Evolutionary conservation across 1,284 basidiomycete species (phyloP).

Genomic region (Gomphus bonarii): DNA sequence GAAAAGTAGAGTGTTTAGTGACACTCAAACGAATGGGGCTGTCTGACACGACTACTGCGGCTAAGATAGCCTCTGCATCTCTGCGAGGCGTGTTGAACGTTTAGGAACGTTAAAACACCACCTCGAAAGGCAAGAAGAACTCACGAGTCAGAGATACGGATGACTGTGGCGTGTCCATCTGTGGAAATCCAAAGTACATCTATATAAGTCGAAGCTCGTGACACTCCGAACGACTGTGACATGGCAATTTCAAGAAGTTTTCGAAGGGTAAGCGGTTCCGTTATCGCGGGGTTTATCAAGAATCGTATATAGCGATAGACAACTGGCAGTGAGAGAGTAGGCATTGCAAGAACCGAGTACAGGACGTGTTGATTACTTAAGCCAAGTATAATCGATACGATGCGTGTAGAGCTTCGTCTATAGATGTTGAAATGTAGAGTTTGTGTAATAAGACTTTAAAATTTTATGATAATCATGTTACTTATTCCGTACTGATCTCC

Average conservation of each 20-base stretch:
- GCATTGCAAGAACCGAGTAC: too few species aligned
- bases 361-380: too few species aligned
- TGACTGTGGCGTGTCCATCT: constrained; percentile 24
- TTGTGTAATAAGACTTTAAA: too few species aligned
- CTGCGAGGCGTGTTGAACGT: constrained; percentile 16
- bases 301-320: constrained; percentile 31
- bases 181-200: constrained; percentile 31
- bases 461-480: too few species aligned
- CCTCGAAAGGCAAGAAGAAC: too few species aligned
- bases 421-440: too few species aligned
- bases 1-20: constrained; percentile 30
- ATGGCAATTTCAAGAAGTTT: constrained; percentile 35
- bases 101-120: background rate
- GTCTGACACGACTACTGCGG: constrained; percentile 25
- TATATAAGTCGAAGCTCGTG: constrained; percentile 29
- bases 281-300: constrained; percentile 23
- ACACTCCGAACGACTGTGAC: constrained; percentile 30
- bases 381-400: too few species aligned
- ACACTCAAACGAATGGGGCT: constrained; percentile 23
- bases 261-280: constrained; percentile 29
- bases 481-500: too few species aligned
- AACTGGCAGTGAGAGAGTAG: background rate
- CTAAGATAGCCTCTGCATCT: constrained; percentile 30
- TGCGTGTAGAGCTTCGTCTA: too few species aligned
- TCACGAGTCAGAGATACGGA: constrained; percentile 26